phyloP scores from a whole-genome alignment of 805 yeast genomes.

The Wickerhamiella bombiphila region DNA sequence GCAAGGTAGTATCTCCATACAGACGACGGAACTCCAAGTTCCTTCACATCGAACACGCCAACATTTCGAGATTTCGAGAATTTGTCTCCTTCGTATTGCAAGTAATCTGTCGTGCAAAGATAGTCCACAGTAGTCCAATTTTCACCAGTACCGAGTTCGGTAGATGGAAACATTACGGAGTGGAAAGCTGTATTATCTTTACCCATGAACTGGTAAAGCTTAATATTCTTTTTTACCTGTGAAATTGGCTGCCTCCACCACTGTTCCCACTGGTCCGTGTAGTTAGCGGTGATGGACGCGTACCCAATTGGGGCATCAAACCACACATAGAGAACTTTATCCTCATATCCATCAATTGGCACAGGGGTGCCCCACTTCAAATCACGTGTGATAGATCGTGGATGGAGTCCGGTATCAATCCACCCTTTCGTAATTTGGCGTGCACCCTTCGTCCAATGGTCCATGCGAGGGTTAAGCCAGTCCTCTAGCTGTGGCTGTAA shows the following conservation, averaged over 20 bases:
- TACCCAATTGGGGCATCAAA: constrained; percentile 97
- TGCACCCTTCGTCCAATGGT: constrained; percentile 87
- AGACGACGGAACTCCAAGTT: constrained; percentile 76
- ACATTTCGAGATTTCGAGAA: constrained; percentile 95
- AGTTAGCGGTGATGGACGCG: constrained; percentile 89
- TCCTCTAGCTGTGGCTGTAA: constrained; percentile 57
- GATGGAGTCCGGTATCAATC: constrained; percentile 83
- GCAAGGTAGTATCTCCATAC: constrained; percentile 97
- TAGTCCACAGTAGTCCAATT: constrained; percentile 86
- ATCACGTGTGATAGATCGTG: constrained; percentile 95
- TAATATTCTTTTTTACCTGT: constrained; percentile 57
- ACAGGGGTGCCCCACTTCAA: constrained; percentile 98
- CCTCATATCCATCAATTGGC: constrained; percentile 70
- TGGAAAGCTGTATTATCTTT: constrained; percentile 99
- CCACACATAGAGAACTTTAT: constrained; percentile 95
- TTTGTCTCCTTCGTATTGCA: constrained; percentile 96
- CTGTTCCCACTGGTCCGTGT: constrained; percentile 64
- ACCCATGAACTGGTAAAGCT: constrained; percentile 96
- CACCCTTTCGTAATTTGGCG: constrained; percentile 80
- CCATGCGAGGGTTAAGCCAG: constrained; percentile 67
- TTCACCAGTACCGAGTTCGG: constrained; percentile 78
- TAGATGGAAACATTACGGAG: constrained; percentile 91
- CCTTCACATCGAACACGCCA: constrained; percentile 95
- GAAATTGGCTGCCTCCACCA: constrained; percentile 60
- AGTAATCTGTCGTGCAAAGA: constrained; percentile 85